These are phyloP conservation scores for Elsinoe ampelina DNA, from an alignment of 2,329 filamentous ascomycete species.

Conservation along the genomic window DNA sequence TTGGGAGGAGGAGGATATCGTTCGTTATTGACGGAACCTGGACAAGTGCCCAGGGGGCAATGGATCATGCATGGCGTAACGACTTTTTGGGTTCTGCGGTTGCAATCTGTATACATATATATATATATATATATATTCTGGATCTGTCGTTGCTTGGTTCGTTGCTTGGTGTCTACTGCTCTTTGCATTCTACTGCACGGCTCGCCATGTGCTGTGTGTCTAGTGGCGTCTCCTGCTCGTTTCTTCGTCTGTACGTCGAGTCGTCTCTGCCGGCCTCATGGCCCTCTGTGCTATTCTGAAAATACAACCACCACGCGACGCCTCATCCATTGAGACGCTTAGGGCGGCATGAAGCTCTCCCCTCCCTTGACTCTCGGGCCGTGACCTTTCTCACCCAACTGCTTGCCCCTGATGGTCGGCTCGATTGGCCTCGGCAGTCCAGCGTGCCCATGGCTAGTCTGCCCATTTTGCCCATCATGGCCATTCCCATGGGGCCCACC, in stretches of 20 bases:
- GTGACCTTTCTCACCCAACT: conserved; percentile 16
- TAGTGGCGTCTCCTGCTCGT: neutral
- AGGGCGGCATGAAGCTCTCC: conserved; percentile 12
- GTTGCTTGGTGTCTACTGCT: neutral
- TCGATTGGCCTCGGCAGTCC: neutral
- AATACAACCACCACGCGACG: no score
- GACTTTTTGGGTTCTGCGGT: neutral
- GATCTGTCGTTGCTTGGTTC: neutral
- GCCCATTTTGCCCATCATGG: no score
- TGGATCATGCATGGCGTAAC: neutral
- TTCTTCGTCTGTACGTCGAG: neutral
- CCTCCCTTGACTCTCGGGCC: conserved; percentile 16
- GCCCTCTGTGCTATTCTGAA: no score
- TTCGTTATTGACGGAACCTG: no score
- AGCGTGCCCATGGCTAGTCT: no score
- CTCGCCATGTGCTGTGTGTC: no score
- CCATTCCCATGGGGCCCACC: no score
- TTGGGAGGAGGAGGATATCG: no score
- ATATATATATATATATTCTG: neutral
- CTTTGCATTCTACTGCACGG: no score
- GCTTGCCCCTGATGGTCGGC: conserved; percentile 11
- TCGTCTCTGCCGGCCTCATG: neutral
- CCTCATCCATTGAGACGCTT: no score
- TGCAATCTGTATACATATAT: neutral
- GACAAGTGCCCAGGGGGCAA: neutral